Evolutionary conservation across 495 filamentous ascomycete genomes (phyloP), one percentile per base, ranked within the genome.

Genomic region (Penicillium simplicissimum): DNA sequence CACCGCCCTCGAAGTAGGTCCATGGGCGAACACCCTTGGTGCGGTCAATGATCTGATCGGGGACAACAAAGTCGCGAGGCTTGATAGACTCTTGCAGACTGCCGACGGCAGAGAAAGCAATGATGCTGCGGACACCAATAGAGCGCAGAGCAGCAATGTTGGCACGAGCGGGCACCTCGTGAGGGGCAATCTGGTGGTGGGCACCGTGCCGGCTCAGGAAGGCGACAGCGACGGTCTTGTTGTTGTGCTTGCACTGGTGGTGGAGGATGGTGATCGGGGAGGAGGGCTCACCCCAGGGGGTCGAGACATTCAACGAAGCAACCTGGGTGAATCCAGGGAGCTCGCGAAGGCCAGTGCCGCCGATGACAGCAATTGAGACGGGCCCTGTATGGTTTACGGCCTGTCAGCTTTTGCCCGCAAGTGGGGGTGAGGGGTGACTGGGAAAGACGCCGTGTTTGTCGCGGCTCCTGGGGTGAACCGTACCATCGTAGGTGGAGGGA

Each of bases 31-130:
- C 81, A 28, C 95, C 95, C 82, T 96, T 97, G 65, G 95, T 99
- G 62, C 95, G 92, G 77, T 99, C 95, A 75, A 98, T 96, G 73
- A 98, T 85, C 81, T 97, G 95, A 75, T 96, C 92, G 15, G 92
- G 93, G 14, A 99, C 83, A 37, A 97, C 90, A 73, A 99, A 99
- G 78, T 99, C 96, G 69, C 93, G 88, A 51, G 95, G 95, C 76
- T 87, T 88, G 74, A 99, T 93, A 66, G 90, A 85, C 77, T 96
- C 94, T 68, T 87, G 89, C 69, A 99, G 81, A 71, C 89, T 93
- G 62, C 95, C 95, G 70, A 99, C 95, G 56, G 96, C 95, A 63
- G 88, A 91, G 84, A 98, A 98, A 57, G 94, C 92, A 71, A 99
- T 89, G 73, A 97, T 84, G 69, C 85, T 88, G 64, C 91, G 87